Base-by-base conservation (phyloP, 1,284 basidiomycete species). In the Naganishia cerealis region DNA sequence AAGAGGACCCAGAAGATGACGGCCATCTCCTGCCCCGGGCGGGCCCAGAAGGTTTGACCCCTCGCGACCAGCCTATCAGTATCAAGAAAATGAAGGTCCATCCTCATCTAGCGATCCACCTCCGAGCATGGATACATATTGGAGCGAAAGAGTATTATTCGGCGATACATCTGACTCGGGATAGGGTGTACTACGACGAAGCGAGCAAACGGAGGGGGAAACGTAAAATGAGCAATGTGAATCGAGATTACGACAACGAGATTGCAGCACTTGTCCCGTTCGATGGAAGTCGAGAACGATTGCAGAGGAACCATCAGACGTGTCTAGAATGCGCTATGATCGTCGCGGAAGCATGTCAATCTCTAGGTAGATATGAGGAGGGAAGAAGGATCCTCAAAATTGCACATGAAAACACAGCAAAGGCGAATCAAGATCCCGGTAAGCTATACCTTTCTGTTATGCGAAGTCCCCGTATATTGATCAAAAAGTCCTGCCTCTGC, bases 291-390 rank as follows among this genome's bases (percentile, higher is more conserved):
- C 48, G 36, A 15, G 53, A 40, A 36, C 40, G 40, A 12, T 4
- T 42, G 26, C 39, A 59, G 21, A 9, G 29, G 33, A 59, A 46
- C 13, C 33, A 53, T 10, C 42, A 43, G 6, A 53, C 52, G 21
- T 93, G 92, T 75, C 84, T 84, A 57, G 89, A 87, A 9, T 94
- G 92, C 78, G 83, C 88, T 7, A 86, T 92, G 75, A 86, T 94
- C 62, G 88, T 89, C 73, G 87, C 90, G 3, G 87, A 87, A 74
- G 92, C 90, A 71, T 92, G 88, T 74, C 85, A 86, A 70, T 81
- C 80, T 57, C 82, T 94, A 24, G 88, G 88, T 18, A 84, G 90
- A 66, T 79, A 70, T 61, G 71, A 74, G 1, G 78, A 81, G 63
- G 81, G 80, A 10, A 71, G 77, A 61, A 73, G 71, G 7, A 75